Evolutionary conservation across 108 stramenopile genomes (phyloP).

Genomic region (Cyclotella atomus): DNA sequence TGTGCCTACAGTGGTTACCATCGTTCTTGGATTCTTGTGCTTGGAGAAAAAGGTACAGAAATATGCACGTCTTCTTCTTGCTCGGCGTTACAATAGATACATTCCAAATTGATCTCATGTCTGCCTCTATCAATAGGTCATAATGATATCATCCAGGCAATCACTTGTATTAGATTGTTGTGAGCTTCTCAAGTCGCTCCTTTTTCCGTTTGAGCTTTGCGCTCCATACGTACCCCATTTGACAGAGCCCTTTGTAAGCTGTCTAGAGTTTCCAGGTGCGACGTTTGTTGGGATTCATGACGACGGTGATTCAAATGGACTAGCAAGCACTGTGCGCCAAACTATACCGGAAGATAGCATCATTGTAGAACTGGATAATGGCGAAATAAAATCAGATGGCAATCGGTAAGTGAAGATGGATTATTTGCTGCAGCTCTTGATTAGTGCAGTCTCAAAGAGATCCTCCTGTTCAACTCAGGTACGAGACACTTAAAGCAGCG

Average conservation of each 20-base stretch:
- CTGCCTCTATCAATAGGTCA: conserved; percentile 40
- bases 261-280: conserved; percentile 86
- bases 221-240: conserved; percentile 88
- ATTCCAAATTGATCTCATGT: too few species aligned
- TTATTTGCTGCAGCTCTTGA: not conserved
- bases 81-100: too few species aligned
- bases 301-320: conserved; percentile 63
- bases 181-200: conserved; percentile 75
- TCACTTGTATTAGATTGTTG: conserved; percentile 84
- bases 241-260: conserved; percentile 84
- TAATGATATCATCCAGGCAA: conserved; percentile 79
- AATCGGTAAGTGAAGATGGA: conserved; percentile 41
- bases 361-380: conserved; percentile 81
- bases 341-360: conserved; percentile 84
- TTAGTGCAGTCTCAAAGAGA: too few species aligned
- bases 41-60: conserved; percentile 75
- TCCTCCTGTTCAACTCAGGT: too few species aligned
- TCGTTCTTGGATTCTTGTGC: conserved; percentile 80
- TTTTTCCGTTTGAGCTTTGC: conserved; percentile 87
- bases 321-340: conserved; percentile 66
- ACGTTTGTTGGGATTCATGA: conserved; percentile 89
- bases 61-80: too few species aligned
- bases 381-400: conserved; percentile 74
- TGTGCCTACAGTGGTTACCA: conserved; percentile 83
- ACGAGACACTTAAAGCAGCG: conserved; percentile 64